Evolutionary conservation across 768 basidiomycete species (phyloP), one percentile per base, ranked within the genome.

Genomic region (Mycena indigotica): DNA sequence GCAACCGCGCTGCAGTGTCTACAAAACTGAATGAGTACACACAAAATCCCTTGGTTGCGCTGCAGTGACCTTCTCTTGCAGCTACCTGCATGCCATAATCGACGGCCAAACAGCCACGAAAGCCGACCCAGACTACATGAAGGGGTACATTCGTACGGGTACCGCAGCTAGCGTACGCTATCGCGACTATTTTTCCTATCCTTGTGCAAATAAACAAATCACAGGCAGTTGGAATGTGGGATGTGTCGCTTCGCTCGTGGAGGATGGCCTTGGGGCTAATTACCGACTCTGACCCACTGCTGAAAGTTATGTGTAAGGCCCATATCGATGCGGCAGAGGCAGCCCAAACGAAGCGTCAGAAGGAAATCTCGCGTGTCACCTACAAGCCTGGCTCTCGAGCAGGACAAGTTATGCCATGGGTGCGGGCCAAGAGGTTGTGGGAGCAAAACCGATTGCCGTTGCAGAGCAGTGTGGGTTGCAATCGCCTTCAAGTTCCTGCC

Each of bases 101-200:
- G 46, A 48, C 46, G 46, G 46, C 12, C 46, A 48, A 48, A 21
- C 12, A 48, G 46, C 41, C 41, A 45, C 41, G 8, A 45, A 45
- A 21, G 41, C 41, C 8, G 41, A 45, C 19, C 41, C 41, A 45
- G 24, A 15, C 41, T 45, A n/a, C 19, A 23, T 21, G 8, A 45
- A 45, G 24, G 41, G 41, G 10, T 45, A 12, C 21, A 45, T 21
- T 23, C 41, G 41, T 6, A 45, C 41, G 8, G 41, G 12, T 6
- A 45, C 41, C 19, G 41, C 41, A 10, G 41, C 41, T 10, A 23
- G 24, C 21, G 41, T 45, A 21, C 41, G 41, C 35, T 12, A 12
- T n/a, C n/a, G 12, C 35, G 35, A 12, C 35, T 38, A 12, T n/a
- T n/a, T 38, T n/a, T 12, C n/a, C n/a, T n/a, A n/a, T n/a, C n/a